These are phyloP conservation scores for Backusella westeae DNA, from an alignment of 192 early-diverging fungal species.

Conservation along the genomic window DNA sequence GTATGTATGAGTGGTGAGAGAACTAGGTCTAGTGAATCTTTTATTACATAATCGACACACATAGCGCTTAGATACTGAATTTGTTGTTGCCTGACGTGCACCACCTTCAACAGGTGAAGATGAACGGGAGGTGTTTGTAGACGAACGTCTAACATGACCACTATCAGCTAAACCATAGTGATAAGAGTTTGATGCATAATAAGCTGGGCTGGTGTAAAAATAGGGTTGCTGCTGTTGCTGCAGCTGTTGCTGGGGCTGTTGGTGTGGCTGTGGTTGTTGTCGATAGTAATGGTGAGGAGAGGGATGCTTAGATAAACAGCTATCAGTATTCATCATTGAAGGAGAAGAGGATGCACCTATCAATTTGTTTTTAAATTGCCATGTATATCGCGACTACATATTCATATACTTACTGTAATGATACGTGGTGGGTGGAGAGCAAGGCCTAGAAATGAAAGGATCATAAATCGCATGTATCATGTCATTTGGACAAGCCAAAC, in stretches of 20 bases:
- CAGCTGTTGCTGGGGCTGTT: not conserved
- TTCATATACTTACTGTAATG: not conserved
- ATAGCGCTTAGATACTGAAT: constrained; percentile 23
- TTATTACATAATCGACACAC: constrained; percentile 24
- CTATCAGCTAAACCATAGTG: not conserved
- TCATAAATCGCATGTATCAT: not conserved
- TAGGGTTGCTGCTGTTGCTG: not conserved
- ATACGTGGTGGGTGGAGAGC: not conserved
- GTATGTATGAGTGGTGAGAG: constrained; percentile 27
- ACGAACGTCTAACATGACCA: not conserved
- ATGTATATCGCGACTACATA: not conserved
- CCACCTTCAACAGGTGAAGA: not conserved
- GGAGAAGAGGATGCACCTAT: not conserved
- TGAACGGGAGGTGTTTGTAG: not conserved
- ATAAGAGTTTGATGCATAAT: not conserved
- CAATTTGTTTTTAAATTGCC: not conserved
- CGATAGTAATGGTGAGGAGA: not conserved
- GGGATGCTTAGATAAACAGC: not conserved
- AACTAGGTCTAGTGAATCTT: constrained; percentile 28
- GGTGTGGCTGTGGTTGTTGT: not conserved
- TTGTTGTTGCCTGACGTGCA: not conserved
- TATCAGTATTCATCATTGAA: not conserved
- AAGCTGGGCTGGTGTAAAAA: not conserved
- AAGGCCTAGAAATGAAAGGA: constrained; percentile 1
- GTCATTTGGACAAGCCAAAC: not conserved